Percentiles rank a stretch among this genome's conserved stretches.
Conservation (phyloP, 768 basidiomycete genomes). For the Pleurotus pulmonarius region DNA sequence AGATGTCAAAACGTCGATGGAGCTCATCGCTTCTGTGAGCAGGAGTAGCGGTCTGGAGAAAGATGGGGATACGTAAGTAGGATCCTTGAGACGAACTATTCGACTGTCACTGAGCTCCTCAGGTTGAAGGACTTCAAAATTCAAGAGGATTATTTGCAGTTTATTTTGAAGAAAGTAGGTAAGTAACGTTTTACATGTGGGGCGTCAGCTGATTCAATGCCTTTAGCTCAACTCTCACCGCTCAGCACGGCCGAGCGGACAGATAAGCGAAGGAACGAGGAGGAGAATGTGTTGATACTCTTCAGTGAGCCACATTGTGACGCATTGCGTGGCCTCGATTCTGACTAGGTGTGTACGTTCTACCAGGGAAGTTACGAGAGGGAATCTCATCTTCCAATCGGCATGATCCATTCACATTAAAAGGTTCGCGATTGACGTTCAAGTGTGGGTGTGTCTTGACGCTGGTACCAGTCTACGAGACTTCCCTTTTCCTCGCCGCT, state of each 20-base stretch:
- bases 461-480: slow-evolving; percentile 60
- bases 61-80: slow-evolving; percentile 69
- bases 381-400: slow-evolving; percentile 62
- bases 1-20: slow-evolving; percentile 35
- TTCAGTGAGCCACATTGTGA: slow-evolving; percentile 47
- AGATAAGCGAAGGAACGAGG: slow-evolving; percentile 45
- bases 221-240: slow-evolving; percentile 33
- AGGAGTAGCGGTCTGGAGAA: slow-evolving; percentile 73
- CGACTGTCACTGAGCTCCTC: slow-evolving; percentile 24
- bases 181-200: not conserved
- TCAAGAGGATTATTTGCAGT: slow-evolving; percentile 66
- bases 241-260: slow-evolving; percentile 21
- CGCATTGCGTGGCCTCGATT: not conserved
- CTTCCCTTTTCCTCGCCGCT: slow-evolving; percentile 61
- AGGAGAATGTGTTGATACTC: slow-evolving; percentile 70
- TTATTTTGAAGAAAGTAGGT: slow-evolving; percentile 61
- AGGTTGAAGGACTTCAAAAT: slow-evolving; percentile 58
- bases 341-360: not conserved
- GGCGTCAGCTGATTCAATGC: slow-evolving; percentile 43
- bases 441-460: not conserved
- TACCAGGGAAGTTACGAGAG: slow-evolving; percentile 70
- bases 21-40: slow-evolving; percentile 68
- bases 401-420: slow-evolving; percentile 56
- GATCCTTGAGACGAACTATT: not conserved
- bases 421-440: slow-evolving; percentile 45